Base-by-base conservation (phyloP, 208 protist species). In the Wallacemonas sp. region DNA sequence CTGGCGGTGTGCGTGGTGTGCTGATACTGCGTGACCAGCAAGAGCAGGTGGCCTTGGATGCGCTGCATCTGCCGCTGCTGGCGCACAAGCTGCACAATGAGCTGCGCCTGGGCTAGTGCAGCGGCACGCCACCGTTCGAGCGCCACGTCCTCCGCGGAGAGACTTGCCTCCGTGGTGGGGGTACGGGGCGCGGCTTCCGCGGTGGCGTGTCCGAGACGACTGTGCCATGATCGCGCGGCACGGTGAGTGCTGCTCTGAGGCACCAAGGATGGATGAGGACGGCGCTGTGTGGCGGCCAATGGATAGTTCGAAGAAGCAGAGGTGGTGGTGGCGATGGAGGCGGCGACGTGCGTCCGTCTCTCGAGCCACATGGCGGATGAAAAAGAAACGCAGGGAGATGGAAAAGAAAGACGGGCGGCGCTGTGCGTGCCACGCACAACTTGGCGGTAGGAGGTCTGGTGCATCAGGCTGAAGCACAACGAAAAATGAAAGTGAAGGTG, bases 401-500 rank as follows among this genome's bases (percentile, higher is more conserved):
- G 48, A 4, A 31, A 31, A 8, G 48, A 14, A 31, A 55, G 26
- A 26, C 48, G 48, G 2, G 48, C 22, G 5, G 48, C 48, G 25
- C 14, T 55, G 48, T 55, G 48, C 48, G 48, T 55, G 26, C 48
- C 48, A 2, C 48, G 11, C 48, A 55, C 48, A 22, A 55, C 48
- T 5, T 55, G 48, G 14, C 48, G 48, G 23, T 55, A 55, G 5
- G 48, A 22, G 3, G 48, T 55, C 8, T 32, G 48, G 26, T 16
- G 10, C 48, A 55, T 55, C 26, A n/a, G n/a, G n/a, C n/a, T n/a
- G n/a, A n/a, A n/a, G n/a, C n/a, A n/a, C n/a, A n/a, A n/a, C n/a
- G n/a, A n/a, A n/a, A n/a, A n/a, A n/a, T n/a, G n/a, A n/a, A n/a
- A n/a, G n/a, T n/a, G n/a, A n/a, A n/a, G n/a, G n/a, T n/a, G n/a